Evolutionary conservation across 345 rosid species (phyloP).

Genomic region (Streptanthus diversifolius): DNA sequence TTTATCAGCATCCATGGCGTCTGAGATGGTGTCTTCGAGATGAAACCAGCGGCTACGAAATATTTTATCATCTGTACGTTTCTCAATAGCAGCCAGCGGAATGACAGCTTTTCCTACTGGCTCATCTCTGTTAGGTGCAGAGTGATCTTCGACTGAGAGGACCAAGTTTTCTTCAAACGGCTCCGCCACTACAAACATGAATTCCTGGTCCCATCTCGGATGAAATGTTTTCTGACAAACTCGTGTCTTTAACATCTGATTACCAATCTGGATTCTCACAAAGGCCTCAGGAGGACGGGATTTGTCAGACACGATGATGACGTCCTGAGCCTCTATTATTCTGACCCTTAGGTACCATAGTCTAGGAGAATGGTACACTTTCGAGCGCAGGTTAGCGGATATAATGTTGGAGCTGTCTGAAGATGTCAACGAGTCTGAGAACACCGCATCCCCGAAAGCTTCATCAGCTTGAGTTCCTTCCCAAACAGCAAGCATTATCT

Average conservation of each 20-base stretch:
- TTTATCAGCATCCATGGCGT: slow-evolving; percentile 26
- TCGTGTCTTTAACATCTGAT: slow-evolving; percentile 56
- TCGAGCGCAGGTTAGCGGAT: slow-evolving; percentile 61
- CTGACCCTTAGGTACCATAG: slow-evolving; percentile 82
- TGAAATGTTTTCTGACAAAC: slow-evolving; percentile 45
- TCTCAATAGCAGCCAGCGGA: slow-evolving; percentile 31
- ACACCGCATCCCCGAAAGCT: slow-evolving; percentile 82
- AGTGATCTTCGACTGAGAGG: slow-evolving; percentile 43
- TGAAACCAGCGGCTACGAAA: slow-evolving; percentile 36
- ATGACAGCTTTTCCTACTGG: slow-evolving; percentile 40
- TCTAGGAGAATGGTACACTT: slow-evolving; percentile 89
- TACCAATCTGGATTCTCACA: slow-evolving; percentile 69
- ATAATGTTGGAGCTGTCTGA: slow-evolving; percentile 44
- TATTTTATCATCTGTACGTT: slow-evolving; percentile 28
- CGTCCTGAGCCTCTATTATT: slow-evolving; percentile 90
- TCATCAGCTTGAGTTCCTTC: slow-evolving; percentile 96
- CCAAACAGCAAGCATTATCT: slow-evolving; percentile 99
- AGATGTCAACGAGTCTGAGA: slow-evolving; percentile 61
- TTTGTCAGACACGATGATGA: slow-evolving; percentile 52
- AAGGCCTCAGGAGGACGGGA: slow-evolving; percentile 59
- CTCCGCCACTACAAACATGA: slow-evolving; percentile 77
- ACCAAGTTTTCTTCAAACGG: slow-evolving; percentile 49
- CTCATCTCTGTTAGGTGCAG: slow-evolving; percentile 41
- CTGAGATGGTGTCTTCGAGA: slow-evolving; percentile 35
- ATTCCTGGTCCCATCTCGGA: slow-evolving; percentile 80